phyloP scores from a whole-genome alignment of 2,329 filamentous ascomycete genomes.

The Trichoderma koningiopsis region DNA sequence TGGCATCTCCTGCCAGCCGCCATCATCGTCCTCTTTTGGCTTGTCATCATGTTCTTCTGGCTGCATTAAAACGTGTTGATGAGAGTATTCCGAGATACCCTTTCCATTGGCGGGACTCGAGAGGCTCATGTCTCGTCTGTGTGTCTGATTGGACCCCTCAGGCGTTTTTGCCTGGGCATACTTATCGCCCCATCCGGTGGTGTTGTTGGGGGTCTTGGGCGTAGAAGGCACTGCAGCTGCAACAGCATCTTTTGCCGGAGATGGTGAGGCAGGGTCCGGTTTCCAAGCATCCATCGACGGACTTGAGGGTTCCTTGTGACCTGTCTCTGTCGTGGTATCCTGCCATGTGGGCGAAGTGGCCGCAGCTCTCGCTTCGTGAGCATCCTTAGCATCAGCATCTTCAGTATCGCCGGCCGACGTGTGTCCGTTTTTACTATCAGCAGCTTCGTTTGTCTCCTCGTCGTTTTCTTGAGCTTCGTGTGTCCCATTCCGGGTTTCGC shows the following conservation, averaged over 20 bases:
- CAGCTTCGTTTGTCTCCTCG: background rate
- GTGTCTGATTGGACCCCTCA: slow-evolving; percentile 26
- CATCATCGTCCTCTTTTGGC: slow-evolving; percentile 60
- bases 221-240: background rate
- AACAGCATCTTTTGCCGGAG: background rate
- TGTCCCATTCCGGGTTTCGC: background rate
- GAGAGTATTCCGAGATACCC: slow-evolving; percentile 65
- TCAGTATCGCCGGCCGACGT: slow-evolving; percentile 40
- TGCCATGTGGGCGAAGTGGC: background rate
- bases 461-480: slow-evolving; percentile 27
- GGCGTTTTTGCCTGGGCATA: slow-evolving; percentile 2
- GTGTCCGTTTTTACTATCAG: background rate
- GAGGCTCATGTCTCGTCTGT: slow-evolving; percentile 45
- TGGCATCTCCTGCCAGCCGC: slow-evolving; percentile 90
- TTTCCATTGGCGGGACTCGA: slow-evolving; percentile 38
- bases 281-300: slow-evolving; percentile 22
- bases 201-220: slow-evolving; percentile 2
- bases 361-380: slow-evolving; percentile 33
- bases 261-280: background rate
- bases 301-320: slow-evolving; percentile 15
- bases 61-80: slow-evolving; percentile 36
- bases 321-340: slow-evolving; percentile 22
- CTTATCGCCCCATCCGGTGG: background rate
- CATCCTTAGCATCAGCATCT: slow-evolving; percentile 42
- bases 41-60: slow-evolving; percentile 56